Evolutionary conservation across 257 asterid species (phyloP), one percentile per base, ranked within the genome.

Genomic region (Przewalskia tangutica): DNA sequence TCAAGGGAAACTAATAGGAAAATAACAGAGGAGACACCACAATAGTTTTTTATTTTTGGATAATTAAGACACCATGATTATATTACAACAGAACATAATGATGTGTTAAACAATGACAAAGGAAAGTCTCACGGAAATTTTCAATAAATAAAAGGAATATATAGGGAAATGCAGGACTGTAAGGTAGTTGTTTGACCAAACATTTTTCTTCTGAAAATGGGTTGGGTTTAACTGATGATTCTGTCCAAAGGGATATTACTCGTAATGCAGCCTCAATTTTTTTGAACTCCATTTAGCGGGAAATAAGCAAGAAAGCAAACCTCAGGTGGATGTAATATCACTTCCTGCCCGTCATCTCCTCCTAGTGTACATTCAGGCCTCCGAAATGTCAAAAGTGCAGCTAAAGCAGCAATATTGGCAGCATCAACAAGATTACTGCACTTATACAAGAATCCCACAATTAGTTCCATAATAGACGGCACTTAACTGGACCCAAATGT

Each of bases 371-470:
- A 94, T 77, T 94, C 98, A 62, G 97, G 95, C 88, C 99, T 91
- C 85, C 97, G 94, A 81, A 90, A 96, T 81, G 99, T 89, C 90
- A 90, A 85, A 42, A 96, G 97, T 82, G 98, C 93, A 84, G 97
- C 97, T 89, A 96, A 87, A 77, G 98, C 99, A 81, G 98, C 98
- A 89, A 93, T 84, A 84, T 94, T 94, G 84, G 98, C 98, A 60
- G 98, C 98, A 87, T 94, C 99, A 82, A 96, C 94, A 81, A 96
- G 98, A 90, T 96, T 96, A 68, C 99, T 96, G 81, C 79, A 50
- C 66, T 79, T 81, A 79, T 59, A 67, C 50, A 77, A 38, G 73
- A 48, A 73, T 48, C 79, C 48, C 42, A 73, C 8, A 48, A 73
- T 73, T 20, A 73, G 38, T 73, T 73, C 58, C 42, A 73, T 73